Percentiles rank a stretch among this genome's conserved stretches.
These are phyloP conservation scores for Copromyces sp. DNA, from an alignment of 495 filamentous ascomycete species.

Conservation along the genomic window DNA sequence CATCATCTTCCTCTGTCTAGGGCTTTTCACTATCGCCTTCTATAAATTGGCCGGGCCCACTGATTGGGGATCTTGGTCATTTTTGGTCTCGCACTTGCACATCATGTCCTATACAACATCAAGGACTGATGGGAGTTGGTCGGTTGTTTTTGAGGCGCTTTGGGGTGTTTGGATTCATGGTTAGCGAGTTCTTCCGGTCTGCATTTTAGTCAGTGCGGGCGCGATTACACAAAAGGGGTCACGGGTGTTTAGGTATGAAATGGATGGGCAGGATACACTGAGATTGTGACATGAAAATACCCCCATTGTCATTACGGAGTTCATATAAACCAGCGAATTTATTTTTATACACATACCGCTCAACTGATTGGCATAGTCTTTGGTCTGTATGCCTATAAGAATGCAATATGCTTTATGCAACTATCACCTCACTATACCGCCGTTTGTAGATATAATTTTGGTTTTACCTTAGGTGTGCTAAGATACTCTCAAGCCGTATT, in stretches of 20 bases:
- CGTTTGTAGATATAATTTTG: too few species aligned
- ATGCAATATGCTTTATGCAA: neutral
- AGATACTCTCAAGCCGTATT: neutral
- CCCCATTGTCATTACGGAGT: neutral
- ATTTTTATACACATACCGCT: neutral
- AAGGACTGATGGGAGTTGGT: neutral
- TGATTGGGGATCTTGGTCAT: neutral
- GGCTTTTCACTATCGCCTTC: neutral
- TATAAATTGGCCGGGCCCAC: neutral
- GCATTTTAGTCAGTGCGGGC: neutral
- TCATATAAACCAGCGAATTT: neutral
- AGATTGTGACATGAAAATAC: neutral
- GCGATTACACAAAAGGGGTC: neutral
- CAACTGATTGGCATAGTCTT: neutral
- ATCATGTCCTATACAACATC: neutral
- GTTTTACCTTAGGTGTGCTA: too few species aligned
- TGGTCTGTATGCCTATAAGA: neutral
- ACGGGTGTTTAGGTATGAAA: neutral
- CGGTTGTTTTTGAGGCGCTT: neutral
- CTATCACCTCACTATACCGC: too few species aligned
- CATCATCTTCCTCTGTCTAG: neutral
- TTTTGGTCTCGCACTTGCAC: neutral
- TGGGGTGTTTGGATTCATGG: neutral
- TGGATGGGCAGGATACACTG: neutral
- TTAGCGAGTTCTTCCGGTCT: neutral